phyloP scores from a whole-genome alignment of 805 yeast genomes.

The Monosporozyma aquatica region DNA sequence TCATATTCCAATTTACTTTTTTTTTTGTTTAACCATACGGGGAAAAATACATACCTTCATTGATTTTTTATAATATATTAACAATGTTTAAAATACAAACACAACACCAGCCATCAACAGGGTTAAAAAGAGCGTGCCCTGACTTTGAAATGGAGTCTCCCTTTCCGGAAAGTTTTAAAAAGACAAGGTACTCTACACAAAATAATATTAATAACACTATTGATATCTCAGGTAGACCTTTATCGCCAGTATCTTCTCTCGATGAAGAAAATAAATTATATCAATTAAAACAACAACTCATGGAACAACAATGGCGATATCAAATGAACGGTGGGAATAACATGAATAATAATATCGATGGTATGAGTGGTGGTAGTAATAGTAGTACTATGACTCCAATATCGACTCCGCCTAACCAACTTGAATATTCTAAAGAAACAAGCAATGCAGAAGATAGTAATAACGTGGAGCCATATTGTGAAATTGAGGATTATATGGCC shows the following conservation, averaged over 20 bases:
- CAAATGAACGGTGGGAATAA: no score
- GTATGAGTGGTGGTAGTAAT: neutral
- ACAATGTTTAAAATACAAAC: neutral
- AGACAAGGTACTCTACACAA: conserved; percentile 1
- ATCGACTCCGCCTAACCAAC: conserved; percentile 3
- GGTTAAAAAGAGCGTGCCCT: conserved; percentile 3
- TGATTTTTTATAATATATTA: no score
- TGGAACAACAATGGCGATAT: conserved; percentile 1
- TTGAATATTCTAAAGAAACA: neutral
- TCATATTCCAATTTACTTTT: conserved; percentile 1
- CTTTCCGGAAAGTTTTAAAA: conserved; percentile 6
- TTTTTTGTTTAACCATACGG: no score
- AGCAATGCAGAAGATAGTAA: neutral
- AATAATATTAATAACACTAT: neutral
- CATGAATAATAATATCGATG: neutral
- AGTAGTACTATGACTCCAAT: conserved; percentile 1
- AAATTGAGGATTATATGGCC: conserved; percentile 25
- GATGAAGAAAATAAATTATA: conserved; percentile 1
- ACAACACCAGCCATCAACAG: neutral
- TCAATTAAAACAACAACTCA: neutral
- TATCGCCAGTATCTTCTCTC: neutral
- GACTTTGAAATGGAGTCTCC: conserved; percentile 9
- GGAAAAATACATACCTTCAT: no score
- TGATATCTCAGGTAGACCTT: neutral
- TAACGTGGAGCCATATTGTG: conserved; percentile 13